Evolutionary conservation across 164 flowering plant genomes (phyloP), one percentile per base, ranked within the genome.

Genomic region (Pachysandra terminalis): DNA sequence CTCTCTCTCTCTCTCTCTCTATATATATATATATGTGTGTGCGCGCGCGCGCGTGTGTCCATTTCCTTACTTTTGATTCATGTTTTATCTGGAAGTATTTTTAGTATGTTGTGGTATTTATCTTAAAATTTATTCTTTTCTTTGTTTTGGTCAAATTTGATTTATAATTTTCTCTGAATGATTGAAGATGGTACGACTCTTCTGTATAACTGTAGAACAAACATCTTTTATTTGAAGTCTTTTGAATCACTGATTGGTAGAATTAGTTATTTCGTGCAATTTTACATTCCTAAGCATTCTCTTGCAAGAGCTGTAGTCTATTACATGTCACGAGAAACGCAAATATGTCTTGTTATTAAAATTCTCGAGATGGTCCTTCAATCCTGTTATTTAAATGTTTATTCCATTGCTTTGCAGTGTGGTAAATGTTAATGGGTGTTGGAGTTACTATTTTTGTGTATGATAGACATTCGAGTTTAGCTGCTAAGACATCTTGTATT

Each of bases 401-500:
- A 48, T 16, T 23, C 17, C 19, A 51, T 51, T 26, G 22, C 13
- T 26, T 45, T 45, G 56, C 19, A 21, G 22, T 8, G 5, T 65
- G 41, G 48, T 32, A 12, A 5, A 28, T 65, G n/a, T 14, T 54
- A 25, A 21, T 65, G 52, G 32, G 65, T 32, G 3, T 32, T n/a
- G n/a, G n/a, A n/a, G 37, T 52, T 60, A 1, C 28, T 12, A 23
- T 52, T 32, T 54, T 1, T 35, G 12, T 22, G 51, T 13, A 21
- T 35, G 56, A 12, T 59, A 61, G 55, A 61, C 48, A 49, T 71
- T 9, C 52, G 13, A 51, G 26, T 19, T 56, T 56, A 24, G 55
- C 55, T 64, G 35, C 69, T 74, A 53, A 74, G 71, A 74, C 71
- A 67, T 61, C 35, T 70, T 64, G 57, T 73, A 45, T 79, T 75